A percentile compares a stretch with the other conserved stretches of the same genome.
These are phyloP conservation scores for Pseudozyma flocculosa DNA, from an alignment of 1,284 basidiomycete genomes.

Conservation along the genomic window DNA sequence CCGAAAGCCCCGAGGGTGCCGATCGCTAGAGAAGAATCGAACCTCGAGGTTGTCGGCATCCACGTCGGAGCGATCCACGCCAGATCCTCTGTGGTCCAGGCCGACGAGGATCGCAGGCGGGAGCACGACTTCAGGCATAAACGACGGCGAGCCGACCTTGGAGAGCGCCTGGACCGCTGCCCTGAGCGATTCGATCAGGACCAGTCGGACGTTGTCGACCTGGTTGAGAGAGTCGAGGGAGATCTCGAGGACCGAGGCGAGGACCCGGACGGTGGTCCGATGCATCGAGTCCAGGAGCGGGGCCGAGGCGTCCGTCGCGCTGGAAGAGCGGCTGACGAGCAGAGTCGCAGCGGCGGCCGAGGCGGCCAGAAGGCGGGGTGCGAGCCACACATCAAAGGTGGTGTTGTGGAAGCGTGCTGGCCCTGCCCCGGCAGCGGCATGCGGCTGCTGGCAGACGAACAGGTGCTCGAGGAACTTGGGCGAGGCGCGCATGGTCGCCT, in stretches of 20 bases:
- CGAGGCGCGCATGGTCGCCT: slow-evolving; percentile 12
- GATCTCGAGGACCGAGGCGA: slow-evolving; percentile 12
- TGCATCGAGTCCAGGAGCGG: neutral
- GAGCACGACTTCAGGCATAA: slow-evolving; percentile 9
- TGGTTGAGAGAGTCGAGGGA: slow-evolving; percentile 25
- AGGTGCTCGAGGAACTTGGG: slow-evolving; percentile 35
- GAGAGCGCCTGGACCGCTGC: slow-evolving; percentile 29
- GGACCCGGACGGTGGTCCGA: slow-evolving; percentile 6
- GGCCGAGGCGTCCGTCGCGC: neutral
- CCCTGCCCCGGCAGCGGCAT: neutral
- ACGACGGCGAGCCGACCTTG: slow-evolving; percentile 17
- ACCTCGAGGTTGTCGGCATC: neutral
- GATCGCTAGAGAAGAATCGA: slow-evolving; percentile 5
- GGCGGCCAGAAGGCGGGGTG: slow-evolving; percentile 36
- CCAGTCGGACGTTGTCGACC: slow-evolving; percentile 31
- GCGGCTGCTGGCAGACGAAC: slow-evolving; percentile 3
- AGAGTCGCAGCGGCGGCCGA: slow-evolving; percentile 15
- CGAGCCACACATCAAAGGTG: slow-evolving; percentile 44
- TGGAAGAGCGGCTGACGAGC: slow-evolving; percentile 3
- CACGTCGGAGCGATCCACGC: neutral
- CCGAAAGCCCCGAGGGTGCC: slow-evolving; percentile 4
- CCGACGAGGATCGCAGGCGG: neutral
- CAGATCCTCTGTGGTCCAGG: neutral
- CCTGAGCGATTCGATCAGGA: slow-evolving; percentile 23
- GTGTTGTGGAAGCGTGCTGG: slow-evolving; percentile 19